Base-by-base conservation (phyloP, 2,329 filamentous ascomycete genomes). In the Coniochaeta hoffmannii region DNA sequence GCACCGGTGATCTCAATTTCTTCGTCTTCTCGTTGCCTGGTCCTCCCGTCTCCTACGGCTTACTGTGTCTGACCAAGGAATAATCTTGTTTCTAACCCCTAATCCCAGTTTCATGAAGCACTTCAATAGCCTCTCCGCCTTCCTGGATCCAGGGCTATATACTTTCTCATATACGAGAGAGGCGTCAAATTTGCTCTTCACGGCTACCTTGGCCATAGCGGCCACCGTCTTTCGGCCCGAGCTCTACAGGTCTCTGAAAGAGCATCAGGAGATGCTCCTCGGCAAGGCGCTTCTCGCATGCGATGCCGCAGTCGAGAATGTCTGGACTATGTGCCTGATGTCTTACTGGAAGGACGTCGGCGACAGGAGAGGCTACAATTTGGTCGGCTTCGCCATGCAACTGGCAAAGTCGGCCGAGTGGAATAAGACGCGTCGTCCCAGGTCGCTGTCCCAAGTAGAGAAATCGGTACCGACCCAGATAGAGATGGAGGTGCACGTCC, bases 311-410 rank as follows among this genome's bases (percentile, higher is more conserved):
- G 28, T 51, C 14, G 49, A 51, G 49, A 51, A 30, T 28, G 28
- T 51, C 49, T 51, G 22, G 26, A 28, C 49, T n/a, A 4, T 51
- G 26, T 10, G 22, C 4, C 28, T 24, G 11, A 15, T 51, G 17
- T 31, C 30, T 28, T 51, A 51, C 49, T 51, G 49, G 49, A 51
- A 51, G 19, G 49, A 51, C 17, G 49, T 51, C 24, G 49, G 49
- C 24, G 49, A 51, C 17, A 31, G 28, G 30, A 24, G 49, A 12
- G 49, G 49, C 24, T 51, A 51, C 28, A 51, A 30, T 28, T 17
- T 51, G 7, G 49, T 51, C 22, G 49, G 49, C 24, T 51, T 51
- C 31, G 49, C 49, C 15, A 24, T 51, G 24, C 49, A 30, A 12
- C 22, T 51, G 49, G 49, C 49, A 14, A 51, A 30, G 22, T 31